phyloP scores from a whole-genome alignment of 1,284 basidiomycete genomes.

The Neonothopanus nambi region DNA sequence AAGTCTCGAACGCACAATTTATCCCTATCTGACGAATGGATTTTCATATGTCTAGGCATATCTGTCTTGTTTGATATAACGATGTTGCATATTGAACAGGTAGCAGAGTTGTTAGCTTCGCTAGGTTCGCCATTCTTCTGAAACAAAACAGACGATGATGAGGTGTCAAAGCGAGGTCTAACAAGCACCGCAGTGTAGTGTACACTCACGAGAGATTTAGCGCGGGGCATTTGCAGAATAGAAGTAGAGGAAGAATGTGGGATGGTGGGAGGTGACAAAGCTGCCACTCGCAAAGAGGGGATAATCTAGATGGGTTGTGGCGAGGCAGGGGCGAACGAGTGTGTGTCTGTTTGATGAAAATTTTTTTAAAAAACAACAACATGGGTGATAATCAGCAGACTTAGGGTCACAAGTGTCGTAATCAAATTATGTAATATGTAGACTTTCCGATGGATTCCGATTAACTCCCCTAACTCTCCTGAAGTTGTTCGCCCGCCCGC shows the following conservation, averaged over 20 bases:
- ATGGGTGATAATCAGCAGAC: no score
- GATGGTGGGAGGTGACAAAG: not conserved
- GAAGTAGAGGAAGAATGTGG: no score
- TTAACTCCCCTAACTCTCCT: no score
- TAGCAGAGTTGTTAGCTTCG: constrained; percentile 11
- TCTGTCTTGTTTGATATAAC: constrained; percentile 22
- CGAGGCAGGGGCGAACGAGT: no score
- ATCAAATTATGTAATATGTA: no score
- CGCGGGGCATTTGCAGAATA: constrained; percentile 6
- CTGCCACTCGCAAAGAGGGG: no score
- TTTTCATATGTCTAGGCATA: constrained; percentile 24
- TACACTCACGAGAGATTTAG: constrained; percentile 5
- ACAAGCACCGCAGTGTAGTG: not conserved
- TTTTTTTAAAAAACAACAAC: no score
- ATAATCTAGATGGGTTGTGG: no score
- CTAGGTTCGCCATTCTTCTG: constrained; percentile 9
- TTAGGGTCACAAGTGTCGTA: no score
- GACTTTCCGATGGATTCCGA: no score
- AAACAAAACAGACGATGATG: not conserved
- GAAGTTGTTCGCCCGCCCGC: no score
- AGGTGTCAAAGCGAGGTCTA: constrained; percentile 9
- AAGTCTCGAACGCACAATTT: constrained; percentile 12
- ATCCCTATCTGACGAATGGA: constrained; percentile 20
- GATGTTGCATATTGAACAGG: constrained; percentile 18
- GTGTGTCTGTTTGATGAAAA: no score